Conservation (phyloP, 148 eudicot genomes). For the Vaccinium macrocarpon region DNA sequence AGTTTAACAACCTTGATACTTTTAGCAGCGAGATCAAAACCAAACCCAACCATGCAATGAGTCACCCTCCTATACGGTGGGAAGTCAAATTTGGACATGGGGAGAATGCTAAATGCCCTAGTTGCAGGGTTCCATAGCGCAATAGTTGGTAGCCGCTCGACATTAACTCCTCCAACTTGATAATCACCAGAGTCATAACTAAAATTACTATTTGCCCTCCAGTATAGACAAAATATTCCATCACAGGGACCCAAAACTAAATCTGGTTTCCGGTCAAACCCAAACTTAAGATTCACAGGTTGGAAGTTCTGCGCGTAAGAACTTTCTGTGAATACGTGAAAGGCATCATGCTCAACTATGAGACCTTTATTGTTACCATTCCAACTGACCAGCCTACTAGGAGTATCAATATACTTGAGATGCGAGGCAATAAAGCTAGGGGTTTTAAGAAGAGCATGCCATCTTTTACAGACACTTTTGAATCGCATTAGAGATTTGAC, state of each 20-base stretch:
- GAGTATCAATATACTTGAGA: not conserved
- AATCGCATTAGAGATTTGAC: too few relatives aligned
- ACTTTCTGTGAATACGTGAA: not conserved
- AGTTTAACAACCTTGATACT: not conserved
- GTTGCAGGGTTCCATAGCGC: not conserved
- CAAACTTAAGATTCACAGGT: not conserved
- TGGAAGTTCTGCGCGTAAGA: not conserved
- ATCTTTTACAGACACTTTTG: too few relatives aligned
- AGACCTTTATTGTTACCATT: not conserved
- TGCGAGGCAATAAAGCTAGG: not conserved
- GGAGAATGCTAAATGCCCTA: not conserved
- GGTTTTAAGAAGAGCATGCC: not conserved
- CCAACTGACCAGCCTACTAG: not conserved
- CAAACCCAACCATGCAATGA: not conserved
- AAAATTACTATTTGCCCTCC: not conserved
- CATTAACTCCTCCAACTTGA: too few relatives aligned
- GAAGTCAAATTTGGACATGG: not conserved
- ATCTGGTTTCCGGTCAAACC: not conserved
- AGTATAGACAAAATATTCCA: not conserved
- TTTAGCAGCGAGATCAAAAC: not conserved
- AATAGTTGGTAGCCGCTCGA: not conserved
- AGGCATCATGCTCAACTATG: not conserved
- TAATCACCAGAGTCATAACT: too few relatives aligned
- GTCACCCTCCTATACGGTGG: not conserved
- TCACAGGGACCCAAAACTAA: not conserved